Percentiles rank a stretch among this genome's conserved stretches.
phyloP scores from a whole-genome alignment of 345 rosid genomes.

The Aurinia saxatilis region DNA sequence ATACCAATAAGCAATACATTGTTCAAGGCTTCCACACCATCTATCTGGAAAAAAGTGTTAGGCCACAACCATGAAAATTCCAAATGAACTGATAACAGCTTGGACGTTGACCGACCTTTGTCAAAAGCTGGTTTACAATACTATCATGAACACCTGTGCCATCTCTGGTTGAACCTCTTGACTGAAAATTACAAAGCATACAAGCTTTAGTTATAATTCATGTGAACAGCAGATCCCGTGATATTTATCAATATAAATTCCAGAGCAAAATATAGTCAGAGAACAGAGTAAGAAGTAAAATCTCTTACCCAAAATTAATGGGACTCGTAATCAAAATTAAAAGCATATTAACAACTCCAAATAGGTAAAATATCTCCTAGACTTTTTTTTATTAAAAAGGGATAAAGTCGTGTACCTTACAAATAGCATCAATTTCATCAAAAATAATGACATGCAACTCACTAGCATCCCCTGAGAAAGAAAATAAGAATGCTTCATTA shows the following conservation, averaged over 20 bases:
- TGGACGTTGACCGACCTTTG: conserved; percentile 57
- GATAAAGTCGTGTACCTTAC: conserved; percentile 62
- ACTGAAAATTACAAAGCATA: conserved; percentile 41
- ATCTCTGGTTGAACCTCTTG: conserved; percentile 97
- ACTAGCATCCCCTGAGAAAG: conserved; percentile 80
- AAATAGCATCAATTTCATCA: conserved; percentile 99
- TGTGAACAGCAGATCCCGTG: neutral
- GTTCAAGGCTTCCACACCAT: conserved; percentile 98
- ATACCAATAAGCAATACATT: conserved; percentile 98
- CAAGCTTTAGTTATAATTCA: neutral
- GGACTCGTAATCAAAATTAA: neutral
- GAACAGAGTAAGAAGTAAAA: neutral
- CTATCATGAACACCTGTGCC: conserved; percentile 99
- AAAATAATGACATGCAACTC: conserved; percentile 95
- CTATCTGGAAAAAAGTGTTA: conserved; percentile 60
- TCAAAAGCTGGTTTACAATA: conserved; percentile 93
- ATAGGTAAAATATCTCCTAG: neutral
- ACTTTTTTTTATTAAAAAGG: neutral
- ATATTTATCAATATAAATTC: neutral
- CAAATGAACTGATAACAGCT: neutral
- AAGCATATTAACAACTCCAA: conserved; percentile 1
- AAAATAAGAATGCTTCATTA: conserved; percentile 14
- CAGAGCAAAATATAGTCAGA: neutral
- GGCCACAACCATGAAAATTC: conserved; percentile 5
- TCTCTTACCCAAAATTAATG: neutral